A percentile compares a stretch with the other conserved stretches of the same genome.
Evolutionary conservation across 2,329 filamentous ascomycete species (phyloP).

Genomic region (Emericellopsis cladophorae): DNA sequence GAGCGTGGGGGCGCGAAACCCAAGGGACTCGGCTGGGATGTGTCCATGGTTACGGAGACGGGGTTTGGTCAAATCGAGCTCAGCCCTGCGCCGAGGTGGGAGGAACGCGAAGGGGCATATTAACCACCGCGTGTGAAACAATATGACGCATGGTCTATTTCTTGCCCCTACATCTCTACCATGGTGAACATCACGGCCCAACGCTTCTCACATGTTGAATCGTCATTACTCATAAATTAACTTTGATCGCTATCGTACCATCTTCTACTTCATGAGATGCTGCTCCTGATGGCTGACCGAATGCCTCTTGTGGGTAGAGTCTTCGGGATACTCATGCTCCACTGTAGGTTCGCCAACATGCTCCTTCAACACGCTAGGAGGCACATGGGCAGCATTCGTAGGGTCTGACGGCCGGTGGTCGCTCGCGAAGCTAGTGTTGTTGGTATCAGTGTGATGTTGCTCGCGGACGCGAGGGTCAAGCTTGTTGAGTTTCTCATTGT

Average conservation of each 20-base stretch:
- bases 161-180: no score
- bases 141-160: no score
- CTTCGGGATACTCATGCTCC: constrained; percentile 16
- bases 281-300: constrained; percentile 16
- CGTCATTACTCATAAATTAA: no score
- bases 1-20: constrained; percentile 34
- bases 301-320: constrained; percentile 14
- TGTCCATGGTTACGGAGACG: constrained; percentile 32
- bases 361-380: constrained; percentile 11
- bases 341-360: constrained; percentile 13
- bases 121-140: no score
- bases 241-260: no score
- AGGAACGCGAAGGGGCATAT: no score
- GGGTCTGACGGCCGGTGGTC: not conserved
- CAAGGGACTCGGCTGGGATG: constrained; percentile 9
- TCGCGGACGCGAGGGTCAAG: constrained; percentile 3
- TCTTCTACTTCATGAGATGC: constrained; percentile 8
- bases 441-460: not conserved
- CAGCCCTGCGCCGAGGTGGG: constrained; percentile 16
- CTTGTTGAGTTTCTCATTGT: constrained; percentile 4
- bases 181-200: no score
- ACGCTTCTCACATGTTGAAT: no score
- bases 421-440: not conserved
- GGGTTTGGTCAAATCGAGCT: constrained; percentile 25
- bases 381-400: constrained; percentile 10